These are phyloP conservation scores for Tolypocladium cylindrosporum DNA, from an alignment of 2,329 filamentous ascomycete genomes.

Conservation along the genomic window DNA sequence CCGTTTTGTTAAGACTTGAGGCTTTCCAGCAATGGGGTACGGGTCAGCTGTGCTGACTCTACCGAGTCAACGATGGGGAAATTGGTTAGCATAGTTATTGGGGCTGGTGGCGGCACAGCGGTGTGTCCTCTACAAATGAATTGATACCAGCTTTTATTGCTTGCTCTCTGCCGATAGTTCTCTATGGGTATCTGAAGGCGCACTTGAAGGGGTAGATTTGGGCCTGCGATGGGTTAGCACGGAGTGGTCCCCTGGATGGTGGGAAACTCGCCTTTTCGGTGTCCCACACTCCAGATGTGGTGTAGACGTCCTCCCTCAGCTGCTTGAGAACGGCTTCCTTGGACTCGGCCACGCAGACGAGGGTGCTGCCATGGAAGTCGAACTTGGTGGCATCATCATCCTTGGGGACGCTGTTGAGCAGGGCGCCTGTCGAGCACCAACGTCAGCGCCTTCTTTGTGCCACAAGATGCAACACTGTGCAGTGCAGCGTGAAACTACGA, in stretches of 20 bases:
- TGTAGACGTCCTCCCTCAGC: constrained; percentile 66
- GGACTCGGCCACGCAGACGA: constrained; percentile 56
- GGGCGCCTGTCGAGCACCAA: constrained; percentile 41
- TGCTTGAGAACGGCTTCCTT: constrained; percentile 59
- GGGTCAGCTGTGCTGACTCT: constrained; percentile 6
- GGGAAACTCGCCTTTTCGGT: constrained; percentile 45
- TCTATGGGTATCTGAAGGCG: constrained; percentile 24
- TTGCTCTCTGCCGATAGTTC: background rate
- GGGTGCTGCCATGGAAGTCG: constrained; percentile 64
- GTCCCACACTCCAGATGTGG: constrained; percentile 69
- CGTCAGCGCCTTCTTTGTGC: background rate
- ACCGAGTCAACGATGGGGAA: background rate
- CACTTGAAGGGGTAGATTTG: constrained; percentile 41
- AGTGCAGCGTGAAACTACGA: constrained; percentile 11
- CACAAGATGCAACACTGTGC: background rate
- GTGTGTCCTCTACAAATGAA: background rate
- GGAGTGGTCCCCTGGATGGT: too few relatives aligned
- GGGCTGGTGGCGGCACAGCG: background rate
- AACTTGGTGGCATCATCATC: constrained; percentile 47
- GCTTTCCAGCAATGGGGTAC: constrained; percentile 14
- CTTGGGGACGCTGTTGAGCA: constrained; percentile 55
- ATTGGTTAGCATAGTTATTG: background rate
- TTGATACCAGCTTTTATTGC: constrained; percentile 3
- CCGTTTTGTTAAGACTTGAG: constrained; percentile 7
- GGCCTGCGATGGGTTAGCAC: constrained; percentile 17